Percentiles rank a stretch among this genome's conserved stretches.
Conservation (phyloP, 495 filamentous ascomycete species). For the Xylaria venustula region DNA sequence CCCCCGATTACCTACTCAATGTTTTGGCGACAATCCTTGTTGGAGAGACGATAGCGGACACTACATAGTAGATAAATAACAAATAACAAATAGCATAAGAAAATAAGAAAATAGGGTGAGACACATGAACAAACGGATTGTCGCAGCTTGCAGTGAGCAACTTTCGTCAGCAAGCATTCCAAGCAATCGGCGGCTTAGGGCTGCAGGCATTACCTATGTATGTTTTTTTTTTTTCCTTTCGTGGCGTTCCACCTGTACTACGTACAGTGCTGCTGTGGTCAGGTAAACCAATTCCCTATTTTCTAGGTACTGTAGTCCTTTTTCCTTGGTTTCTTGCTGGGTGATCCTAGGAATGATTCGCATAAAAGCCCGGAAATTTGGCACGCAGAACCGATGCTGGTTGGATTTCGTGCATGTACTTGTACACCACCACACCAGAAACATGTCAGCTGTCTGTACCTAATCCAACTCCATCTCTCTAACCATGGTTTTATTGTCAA, state of each 20-base stretch:
- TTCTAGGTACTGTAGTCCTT: not conserved
- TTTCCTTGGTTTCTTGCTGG: not conserved
- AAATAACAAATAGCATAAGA: too few species aligned
- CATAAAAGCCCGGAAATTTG: conserved; percentile 7
- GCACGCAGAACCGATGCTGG: not conserved
- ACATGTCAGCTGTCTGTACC: not conserved
- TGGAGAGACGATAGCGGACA: not conserved
- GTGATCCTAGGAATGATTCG: not conserved
- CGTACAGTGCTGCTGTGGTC: too few species aligned
- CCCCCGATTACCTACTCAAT: not conserved
- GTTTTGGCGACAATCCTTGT: conserved; percentile 7
- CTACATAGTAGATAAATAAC: not conserved
- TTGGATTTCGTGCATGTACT: conserved; percentile 4
- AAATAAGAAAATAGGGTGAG: conserved; percentile 9
- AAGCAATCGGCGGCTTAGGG: not conserved
- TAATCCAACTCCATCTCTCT: not conserved
- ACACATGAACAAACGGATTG: conserved; percentile 2
- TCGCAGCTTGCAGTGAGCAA: not conserved
- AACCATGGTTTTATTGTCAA: too few species aligned
- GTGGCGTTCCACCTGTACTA: not conserved
- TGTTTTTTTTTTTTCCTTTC: not conserved
- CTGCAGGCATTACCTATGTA: not conserved
- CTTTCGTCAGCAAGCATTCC: not conserved
- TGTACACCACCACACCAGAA: not conserved
- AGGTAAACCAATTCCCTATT: not conserved